These are phyloP conservation scores for Xylaria cubensis DNA, from an alignment of 495 filamentous ascomycete genomes.

Conservation along the genomic window DNA sequence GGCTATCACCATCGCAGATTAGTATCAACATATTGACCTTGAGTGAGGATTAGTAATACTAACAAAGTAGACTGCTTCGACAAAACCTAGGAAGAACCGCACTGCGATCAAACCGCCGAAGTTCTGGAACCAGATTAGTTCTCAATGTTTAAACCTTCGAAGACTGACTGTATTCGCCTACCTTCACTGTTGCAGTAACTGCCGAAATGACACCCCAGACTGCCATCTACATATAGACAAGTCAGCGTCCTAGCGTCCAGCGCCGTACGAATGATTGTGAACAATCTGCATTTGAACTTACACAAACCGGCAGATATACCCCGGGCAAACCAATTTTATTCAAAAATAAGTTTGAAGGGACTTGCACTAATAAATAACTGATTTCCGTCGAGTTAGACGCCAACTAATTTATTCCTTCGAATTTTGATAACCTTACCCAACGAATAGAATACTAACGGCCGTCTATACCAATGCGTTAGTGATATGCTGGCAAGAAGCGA, in stretches of 20 bases:
- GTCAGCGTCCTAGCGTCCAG: slow-evolving; percentile 30
- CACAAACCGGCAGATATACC: slow-evolving; percentile 66
- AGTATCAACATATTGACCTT: background rate
- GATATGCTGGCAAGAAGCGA: slow-evolving; percentile 9
- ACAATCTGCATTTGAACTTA: slow-evolving; percentile 31
- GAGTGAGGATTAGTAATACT: slow-evolving; percentile 24
- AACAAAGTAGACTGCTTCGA: slow-evolving; percentile 58
- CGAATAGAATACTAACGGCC: slow-evolving; percentile 72
- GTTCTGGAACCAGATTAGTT: slow-evolving; percentile 41
- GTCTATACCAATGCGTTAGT: slow-evolving; percentile 49
- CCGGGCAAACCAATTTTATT: slow-evolving; percentile 66
- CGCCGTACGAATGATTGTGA: background rate
- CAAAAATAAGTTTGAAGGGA: slow-evolving; percentile 67
- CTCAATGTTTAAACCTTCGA: background rate
- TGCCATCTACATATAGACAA: slow-evolving; percentile 55
- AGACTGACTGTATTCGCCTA: background rate
- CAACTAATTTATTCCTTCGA: background rate
- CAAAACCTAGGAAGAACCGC: slow-evolving; percentile 75
- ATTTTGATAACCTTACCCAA: slow-evolving; percentile 61
- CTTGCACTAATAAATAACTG: slow-evolving; percentile 64
- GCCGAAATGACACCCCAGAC: slow-evolving; percentile 78
- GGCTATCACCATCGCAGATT: slow-evolving; percentile 44
- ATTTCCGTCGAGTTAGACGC: slow-evolving; percentile 9
- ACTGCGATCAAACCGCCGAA: slow-evolving; percentile 68
- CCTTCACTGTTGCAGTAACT: slow-evolving; percentile 63